Conservation (phyloP, 495 filamentous ascomycete genomes). For the Talaromyces nanjingensis region DNA sequence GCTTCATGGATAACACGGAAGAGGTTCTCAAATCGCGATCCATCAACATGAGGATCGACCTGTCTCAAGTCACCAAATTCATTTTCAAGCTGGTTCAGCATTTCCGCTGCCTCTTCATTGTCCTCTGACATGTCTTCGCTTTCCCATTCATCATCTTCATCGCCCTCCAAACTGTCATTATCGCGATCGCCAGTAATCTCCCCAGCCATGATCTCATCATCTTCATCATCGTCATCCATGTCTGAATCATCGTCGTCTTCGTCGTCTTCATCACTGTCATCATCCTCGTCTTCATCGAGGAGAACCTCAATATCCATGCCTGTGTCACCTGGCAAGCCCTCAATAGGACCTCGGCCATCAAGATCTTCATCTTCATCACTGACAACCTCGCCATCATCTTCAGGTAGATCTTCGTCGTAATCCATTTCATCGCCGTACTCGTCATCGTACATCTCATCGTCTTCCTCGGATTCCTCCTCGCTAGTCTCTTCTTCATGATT, state of each 20-base stretch:
- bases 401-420: slow-evolving; percentile 66
- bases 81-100: slow-evolving; percentile 42
- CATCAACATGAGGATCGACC: slow-evolving; percentile 57
- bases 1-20: slow-evolving; percentile 38
- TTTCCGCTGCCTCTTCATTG: slow-evolving; percentile 48
- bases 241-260: slow-evolving; percentile 58
- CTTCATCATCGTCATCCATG: slow-evolving; percentile 51
- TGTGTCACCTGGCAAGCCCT: slow-evolving; percentile 74
- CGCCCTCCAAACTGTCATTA: slow-evolving; percentile 53
- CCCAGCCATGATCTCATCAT: slow-evolving; percentile 43
- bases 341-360: slow-evolving; percentile 74
- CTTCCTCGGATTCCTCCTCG: slow-evolving; percentile 56
- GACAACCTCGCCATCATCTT: slow-evolving; percentile 78
- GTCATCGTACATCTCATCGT: slow-evolving; percentile 80
- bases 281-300: slow-evolving; percentile 64
- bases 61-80: slow-evolving; percentile 58
- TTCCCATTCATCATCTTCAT: slow-evolving; percentile 54
- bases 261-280: slow-evolving; percentile 58
- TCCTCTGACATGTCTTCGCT: slow-evolving; percentile 49
- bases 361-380: slow-evolving; percentile 85
- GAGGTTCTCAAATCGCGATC: slow-evolving; percentile 37
- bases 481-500: slow-evolving; percentile 68
- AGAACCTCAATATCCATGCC: slow-evolving; percentile 79
- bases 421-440: slow-evolving; percentile 88
- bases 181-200: slow-evolving; percentile 58